phyloP scores from a whole-genome alignment of 257 asterid genomes.

The Nicotiana paniculata region DNA sequence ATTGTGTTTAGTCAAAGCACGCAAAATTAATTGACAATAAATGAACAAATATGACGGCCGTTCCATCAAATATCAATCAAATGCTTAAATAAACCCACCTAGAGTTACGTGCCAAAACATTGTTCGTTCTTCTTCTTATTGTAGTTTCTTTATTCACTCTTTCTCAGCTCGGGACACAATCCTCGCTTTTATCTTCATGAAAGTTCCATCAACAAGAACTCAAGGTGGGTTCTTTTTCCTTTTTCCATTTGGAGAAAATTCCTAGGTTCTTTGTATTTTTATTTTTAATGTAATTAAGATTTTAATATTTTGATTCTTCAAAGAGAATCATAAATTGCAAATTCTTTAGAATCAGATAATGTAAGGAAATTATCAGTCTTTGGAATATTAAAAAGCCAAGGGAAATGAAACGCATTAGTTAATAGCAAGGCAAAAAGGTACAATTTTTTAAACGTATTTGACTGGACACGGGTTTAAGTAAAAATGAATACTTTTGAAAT shows the following conservation, averaged over 20 bases:
- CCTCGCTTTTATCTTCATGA: conserved; percentile 21
- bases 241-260: neutral
- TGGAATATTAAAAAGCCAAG: neutral
- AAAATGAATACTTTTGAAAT: too few relatives aligned
- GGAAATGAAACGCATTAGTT: neutral
- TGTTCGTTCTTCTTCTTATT: neutral
- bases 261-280: neutral
- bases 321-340: neutral
- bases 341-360: neutral
- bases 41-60: too few relatives aligned
- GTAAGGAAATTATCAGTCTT: neutral
- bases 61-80: too few relatives aligned
- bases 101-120: too few relatives aligned
- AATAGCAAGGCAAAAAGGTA: neutral
- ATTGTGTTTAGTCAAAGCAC: too few relatives aligned
- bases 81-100: too few relatives aligned
- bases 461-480: too few relatives aligned
- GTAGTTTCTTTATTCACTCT: neutral
- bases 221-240: conserved; percentile 34
- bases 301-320: neutral
- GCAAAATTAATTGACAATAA: too few relatives aligned
- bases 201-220: conserved; percentile 39
- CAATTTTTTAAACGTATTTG: too few relatives aligned
- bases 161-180: neutral
- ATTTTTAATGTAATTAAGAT: neutral